Percentiles rank a stretch among this genome's conserved stretches.
These are phyloP conservation scores for Vaucheria bursata DNA, from an alignment of 352 stramenopile genomes.

Conservation along the genomic window DNA sequence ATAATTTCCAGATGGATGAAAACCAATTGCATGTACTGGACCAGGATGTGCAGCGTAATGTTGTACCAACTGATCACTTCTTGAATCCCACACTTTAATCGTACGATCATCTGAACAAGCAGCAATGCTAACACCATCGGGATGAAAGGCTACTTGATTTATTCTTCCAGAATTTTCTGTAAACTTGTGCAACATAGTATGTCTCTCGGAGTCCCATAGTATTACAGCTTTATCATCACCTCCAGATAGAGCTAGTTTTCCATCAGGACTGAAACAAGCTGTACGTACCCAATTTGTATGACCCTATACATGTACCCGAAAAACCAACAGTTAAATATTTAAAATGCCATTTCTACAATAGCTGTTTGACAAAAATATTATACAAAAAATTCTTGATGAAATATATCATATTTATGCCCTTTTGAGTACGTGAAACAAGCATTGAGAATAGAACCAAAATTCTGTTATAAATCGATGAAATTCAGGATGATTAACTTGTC, in stretches of 20 bases:
- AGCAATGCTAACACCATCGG: constrained; percentile 60
- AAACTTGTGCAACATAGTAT: constrained; percentile 65
- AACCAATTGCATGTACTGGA: constrained; percentile 64
- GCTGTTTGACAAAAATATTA: no score
- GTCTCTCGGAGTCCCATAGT: constrained; percentile 74
- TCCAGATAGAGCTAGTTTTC: constrained; percentile 59
- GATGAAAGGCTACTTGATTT: constrained; percentile 70
- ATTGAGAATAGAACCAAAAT: no score
- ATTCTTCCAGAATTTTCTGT: constrained; percentile 73
- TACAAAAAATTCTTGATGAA: no score
- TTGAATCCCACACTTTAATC: constrained; percentile 70
- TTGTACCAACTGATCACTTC: constrained; percentile 68
- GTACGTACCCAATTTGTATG: constrained; percentile 83
- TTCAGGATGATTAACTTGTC: no score
- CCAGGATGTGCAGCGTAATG: constrained; percentile 79
- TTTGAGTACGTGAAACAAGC: no score
- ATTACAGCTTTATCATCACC: constrained; percentile 82
- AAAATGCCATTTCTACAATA: no score
- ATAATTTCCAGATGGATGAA: constrained; percentile 79
- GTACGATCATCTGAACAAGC: constrained; percentile 50
- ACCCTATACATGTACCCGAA: no score
- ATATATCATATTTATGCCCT: no score
- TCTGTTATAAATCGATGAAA: no score
- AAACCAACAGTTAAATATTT: no score
- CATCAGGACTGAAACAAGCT: constrained; percentile 63